These are phyloP conservation scores for Rhodotorula glutinis DNA, from an alignment of 1,284 basidiomycete species.

Conservation along the genomic window DNA sequence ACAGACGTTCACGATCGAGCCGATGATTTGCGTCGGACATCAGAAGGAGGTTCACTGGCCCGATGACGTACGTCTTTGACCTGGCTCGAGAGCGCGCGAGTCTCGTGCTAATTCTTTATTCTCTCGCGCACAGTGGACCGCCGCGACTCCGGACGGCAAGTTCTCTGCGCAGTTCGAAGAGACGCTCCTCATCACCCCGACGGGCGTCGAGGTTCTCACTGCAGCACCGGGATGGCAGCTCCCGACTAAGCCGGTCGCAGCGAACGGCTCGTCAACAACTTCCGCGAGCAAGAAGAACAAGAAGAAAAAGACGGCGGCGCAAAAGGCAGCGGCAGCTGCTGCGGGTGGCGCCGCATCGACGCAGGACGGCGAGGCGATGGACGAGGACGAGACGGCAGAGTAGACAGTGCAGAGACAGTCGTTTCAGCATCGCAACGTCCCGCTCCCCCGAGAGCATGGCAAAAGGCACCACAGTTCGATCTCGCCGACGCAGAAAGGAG, in stretches of 20 bases:
- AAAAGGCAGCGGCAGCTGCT: background rate
- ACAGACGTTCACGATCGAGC: constrained; percentile 59
- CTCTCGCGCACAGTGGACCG: constrained; percentile 90
- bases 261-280: background rate
- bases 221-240: constrained; percentile 50
- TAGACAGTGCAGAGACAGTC: no score
- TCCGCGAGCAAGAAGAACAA: background rate
- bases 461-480: no score
- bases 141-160: constrained; percentile 85
- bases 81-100: no score
- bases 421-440: no score
- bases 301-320: background rate
- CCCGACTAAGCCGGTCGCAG: constrained; percentile 12
- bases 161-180: constrained; percentile 84
- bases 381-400: no score
- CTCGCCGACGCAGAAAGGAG: no score
- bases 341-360: background rate
- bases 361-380: no score
- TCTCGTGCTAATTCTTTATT: no score
- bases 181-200: constrained; percentile 87
- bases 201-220: constrained; percentile 84
- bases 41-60: constrained; percentile 45
- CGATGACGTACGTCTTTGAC: constrained; percentile 41
- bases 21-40: constrained; percentile 87
- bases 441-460: no score